These are phyloP conservation scores for Alnus rubra DNA, from an alignment of 306 rosid genomes.

Conservation along the genomic window DNA sequence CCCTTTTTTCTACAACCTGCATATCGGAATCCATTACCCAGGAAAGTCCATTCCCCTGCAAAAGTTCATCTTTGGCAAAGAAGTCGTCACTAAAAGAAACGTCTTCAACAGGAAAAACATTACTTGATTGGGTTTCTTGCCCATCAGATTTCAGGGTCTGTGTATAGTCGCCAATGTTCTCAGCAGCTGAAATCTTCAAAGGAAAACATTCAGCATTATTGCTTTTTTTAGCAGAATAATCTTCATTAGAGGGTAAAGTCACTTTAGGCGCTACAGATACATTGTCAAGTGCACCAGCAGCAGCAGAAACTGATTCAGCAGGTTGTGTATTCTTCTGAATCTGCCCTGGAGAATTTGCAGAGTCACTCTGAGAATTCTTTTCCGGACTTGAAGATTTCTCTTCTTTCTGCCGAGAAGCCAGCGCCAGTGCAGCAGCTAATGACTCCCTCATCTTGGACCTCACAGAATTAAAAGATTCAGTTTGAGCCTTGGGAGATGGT, in stretches of 20 bases:
- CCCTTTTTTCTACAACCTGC: slow-evolving; percentile 42
- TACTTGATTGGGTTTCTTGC: slow-evolving; percentile 59
- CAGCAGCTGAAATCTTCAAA: slow-evolving; percentile 31
- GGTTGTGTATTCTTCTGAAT: slow-evolving; percentile 37
- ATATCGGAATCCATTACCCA: slow-evolving; percentile 85
- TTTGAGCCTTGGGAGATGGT: slow-evolving; percentile 54
- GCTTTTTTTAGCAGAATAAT: slow-evolving; percentile 29
- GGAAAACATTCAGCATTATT: slow-evolving; percentile 31
- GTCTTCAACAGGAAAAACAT: slow-evolving; percentile 65
- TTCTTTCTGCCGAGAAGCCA: slow-evolving; percentile 59
- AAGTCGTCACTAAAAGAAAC: slow-evolving; percentile 74
- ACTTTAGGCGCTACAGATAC: slow-evolving; percentile 34
- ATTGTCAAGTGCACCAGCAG: slow-evolving; percentile 33
- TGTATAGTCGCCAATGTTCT: slow-evolving; percentile 32
- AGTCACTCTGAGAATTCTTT: slow-evolving; percentile 36
- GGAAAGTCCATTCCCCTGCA: slow-evolving; percentile 96
- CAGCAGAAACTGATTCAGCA: slow-evolving; percentile 30
- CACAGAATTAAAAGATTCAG: slow-evolving; percentile 73
- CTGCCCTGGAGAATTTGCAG: slow-evolving; percentile 27
- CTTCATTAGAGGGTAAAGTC: slow-evolving; percentile 25
- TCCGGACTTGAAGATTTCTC: slow-evolving; percentile 30
- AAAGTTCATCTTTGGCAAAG: slow-evolving; percentile 83
- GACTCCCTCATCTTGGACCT: slow-evolving; percentile 99
- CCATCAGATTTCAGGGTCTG: slow-evolving; percentile 33
- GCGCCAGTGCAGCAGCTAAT: slow-evolving; percentile 68